phyloP scores from a whole-genome alignment of 2,329 filamentous ascomycete genomes.

The Colletotrichum simmondsii region DNA sequence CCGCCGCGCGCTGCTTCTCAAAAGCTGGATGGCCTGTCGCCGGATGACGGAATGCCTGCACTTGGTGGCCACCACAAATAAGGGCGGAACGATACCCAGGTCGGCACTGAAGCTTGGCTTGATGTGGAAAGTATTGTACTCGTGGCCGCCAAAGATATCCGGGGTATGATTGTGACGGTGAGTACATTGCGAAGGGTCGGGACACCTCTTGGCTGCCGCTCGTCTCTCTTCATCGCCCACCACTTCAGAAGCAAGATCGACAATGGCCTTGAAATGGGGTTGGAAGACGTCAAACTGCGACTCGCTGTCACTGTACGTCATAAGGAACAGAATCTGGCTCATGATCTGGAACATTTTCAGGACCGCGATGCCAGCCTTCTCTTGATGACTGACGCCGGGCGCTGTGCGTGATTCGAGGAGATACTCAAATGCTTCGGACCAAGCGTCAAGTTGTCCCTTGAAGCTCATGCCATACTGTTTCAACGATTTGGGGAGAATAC shows the following conservation, averaged over 20 bases:
- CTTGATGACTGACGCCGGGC: slow-evolving; percentile 62
- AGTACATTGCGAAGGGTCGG: slow-evolving; percentile 54
- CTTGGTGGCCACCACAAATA: slow-evolving; percentile 75
- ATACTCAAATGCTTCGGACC: slow-evolving; percentile 66
- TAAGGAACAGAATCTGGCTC: slow-evolving; percentile 65
- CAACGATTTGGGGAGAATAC: slow-evolving; percentile 61
- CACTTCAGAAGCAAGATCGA: slow-evolving; percentile 68
- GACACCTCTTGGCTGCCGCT: slow-evolving; percentile 58
- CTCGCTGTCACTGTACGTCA: slow-evolving; percentile 70
- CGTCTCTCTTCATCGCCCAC: slow-evolving; percentile 67
- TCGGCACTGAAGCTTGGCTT: slow-evolving; percentile 73
- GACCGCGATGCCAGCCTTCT: slow-evolving; percentile 69
- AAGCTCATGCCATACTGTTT: slow-evolving; percentile 60
- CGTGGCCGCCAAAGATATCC: slow-evolving; percentile 53
- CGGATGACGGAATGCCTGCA: slow-evolving; percentile 68
- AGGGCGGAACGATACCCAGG: slow-evolving; percentile 71
- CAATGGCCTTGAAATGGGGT: slow-evolving; percentile 63
- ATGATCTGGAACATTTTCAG: slow-evolving; percentile 73
- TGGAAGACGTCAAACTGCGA: slow-evolving; percentile 67
- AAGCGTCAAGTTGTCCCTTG: slow-evolving; percentile 61
- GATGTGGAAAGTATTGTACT: slow-evolving; percentile 60
- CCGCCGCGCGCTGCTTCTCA: slow-evolving; percentile 68
- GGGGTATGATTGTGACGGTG: slow-evolving; percentile 49
- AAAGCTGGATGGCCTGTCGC: slow-evolving; percentile 69
- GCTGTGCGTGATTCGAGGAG: slow-evolving; percentile 61